Evolutionary conservation across 768 basidiomycete species (phyloP).

Genomic region (Auriscalpium microsporum): DNA sequence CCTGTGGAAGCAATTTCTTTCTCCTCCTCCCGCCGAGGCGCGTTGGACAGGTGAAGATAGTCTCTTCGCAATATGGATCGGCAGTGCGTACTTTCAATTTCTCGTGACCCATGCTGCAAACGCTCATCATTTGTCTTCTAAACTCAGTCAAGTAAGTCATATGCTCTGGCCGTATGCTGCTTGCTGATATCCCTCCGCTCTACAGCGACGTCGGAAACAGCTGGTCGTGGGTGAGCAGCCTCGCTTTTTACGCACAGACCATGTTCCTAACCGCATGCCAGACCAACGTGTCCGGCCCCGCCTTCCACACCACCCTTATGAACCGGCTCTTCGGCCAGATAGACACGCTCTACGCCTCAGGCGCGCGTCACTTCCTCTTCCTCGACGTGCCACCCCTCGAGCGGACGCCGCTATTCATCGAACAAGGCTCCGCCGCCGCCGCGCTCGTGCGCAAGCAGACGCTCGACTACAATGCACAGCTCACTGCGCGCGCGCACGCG

Average conservation of each 20-base stretch:
- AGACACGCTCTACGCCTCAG: conserved; percentile 37
- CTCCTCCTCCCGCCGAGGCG: conserved; percentile 24
- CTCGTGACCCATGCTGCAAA: no score
- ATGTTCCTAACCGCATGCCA: conserved; percentile 6
- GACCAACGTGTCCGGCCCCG: conserved; percentile 28
- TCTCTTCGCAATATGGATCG: conserved; percentile 30
- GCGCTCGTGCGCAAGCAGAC: conserved; percentile 28
- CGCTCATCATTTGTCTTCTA: conserved; percentile 26
- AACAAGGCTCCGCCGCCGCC: conserved; percentile 25
- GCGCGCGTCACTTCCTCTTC: conserved; percentile 31
- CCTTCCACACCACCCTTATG: conserved; percentile 27
- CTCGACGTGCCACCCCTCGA: conserved; percentile 32
- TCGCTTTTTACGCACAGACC: neutral
- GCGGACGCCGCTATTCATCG: conserved; percentile 31
- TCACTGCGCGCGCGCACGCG: conserved; percentile 26
- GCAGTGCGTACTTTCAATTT: conserved; percentile 7
- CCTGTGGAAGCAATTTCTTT: conserved; percentile 25
- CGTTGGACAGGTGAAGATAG: conserved; percentile 26
- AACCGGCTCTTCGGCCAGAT: conserved; percentile 27
- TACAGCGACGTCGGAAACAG: conserved; percentile 34
- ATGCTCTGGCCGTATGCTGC: neutral
- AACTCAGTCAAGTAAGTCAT: conserved; percentile 6
- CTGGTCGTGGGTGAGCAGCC: conserved; percentile 34
- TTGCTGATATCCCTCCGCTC: neutral
- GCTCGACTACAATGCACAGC: conserved; percentile 42